Evolutionary conservation across 257 asterid genomes (phyloP).

Genomic region (Petunia secreta): DNA sequence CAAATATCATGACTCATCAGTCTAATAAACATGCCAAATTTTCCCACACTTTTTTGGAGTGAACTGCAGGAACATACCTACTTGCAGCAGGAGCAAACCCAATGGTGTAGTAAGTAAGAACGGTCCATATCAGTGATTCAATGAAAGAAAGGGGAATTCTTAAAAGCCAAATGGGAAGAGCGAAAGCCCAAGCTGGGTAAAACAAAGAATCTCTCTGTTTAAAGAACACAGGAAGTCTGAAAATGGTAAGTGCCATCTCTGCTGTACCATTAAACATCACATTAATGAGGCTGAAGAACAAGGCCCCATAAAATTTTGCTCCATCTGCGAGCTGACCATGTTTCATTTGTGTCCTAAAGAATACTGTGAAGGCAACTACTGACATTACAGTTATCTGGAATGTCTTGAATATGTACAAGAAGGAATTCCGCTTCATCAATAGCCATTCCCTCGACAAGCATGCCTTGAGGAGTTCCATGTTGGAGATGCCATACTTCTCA

Average conservation of each 20-base stretch:
- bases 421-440: constrained; percentile 77
- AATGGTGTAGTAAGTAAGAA: constrained; percentile 88
- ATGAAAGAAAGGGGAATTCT: constrained; percentile 78
- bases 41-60: neutral
- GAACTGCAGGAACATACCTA: constrained; percentile 52
- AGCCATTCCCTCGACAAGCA: constrained; percentile 89
- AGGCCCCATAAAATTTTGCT: constrained; percentile 77
- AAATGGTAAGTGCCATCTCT: constrained; percentile 73
- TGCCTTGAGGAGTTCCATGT: constrained; percentile 75
- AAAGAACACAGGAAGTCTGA: constrained; percentile 88
- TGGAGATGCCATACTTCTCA: constrained; percentile 81
- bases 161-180: constrained; percentile 88
- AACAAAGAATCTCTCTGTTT: constrained; percentile 86
- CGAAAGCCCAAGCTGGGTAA: constrained; percentile 97
- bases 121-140: constrained; percentile 86
- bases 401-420: constrained; percentile 82
- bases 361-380: constrained; percentile 78
- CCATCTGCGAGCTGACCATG: constrained; percentile 72
- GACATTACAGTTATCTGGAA: constrained; percentile 93
- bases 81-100: constrained; percentile 88
- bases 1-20: constrained; percentile 8
- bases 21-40: neutral
- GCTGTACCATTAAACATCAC: constrained; percentile 95
- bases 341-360: constrained; percentile 86
- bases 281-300: constrained; percentile 77